Conservation (phyloP, 768 basidiomycete species). For the Kwoniella sp. region DNA sequence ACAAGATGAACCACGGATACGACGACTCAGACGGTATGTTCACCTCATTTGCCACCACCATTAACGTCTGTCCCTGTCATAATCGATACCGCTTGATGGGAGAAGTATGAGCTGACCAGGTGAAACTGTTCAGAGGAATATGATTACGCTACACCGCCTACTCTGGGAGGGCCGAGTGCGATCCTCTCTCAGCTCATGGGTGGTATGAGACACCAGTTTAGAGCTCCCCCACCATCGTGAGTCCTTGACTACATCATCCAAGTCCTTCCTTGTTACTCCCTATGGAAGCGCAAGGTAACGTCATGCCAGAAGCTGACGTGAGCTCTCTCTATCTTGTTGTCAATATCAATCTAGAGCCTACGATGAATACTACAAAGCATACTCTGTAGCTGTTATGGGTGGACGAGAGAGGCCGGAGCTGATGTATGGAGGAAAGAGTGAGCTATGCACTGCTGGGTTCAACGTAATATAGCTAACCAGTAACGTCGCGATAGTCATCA, state of each 20-base stretch:
- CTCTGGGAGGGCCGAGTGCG: slow-evolving; percentile 36
- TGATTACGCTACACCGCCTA: slow-evolving; percentile 25
- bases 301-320: slow-evolving; percentile 3
- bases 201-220: slow-evolving; percentile 25
- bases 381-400: slow-evolving; percentile 91
- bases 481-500: slow-evolving; percentile 68
- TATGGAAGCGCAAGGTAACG: no score
- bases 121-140: slow-evolving; percentile 34
- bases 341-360: slow-evolving; percentile 62
- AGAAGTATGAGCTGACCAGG: no score
- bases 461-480: slow-evolving; percentile 4
- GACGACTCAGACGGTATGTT: slow-evolving; percentile 52
- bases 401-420: slow-evolving; percentile 84
- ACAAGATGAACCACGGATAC: slow-evolving; percentile 52
- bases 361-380: slow-evolving; percentile 90
- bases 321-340: neutral
- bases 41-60: neutral
- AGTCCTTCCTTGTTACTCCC: no score
- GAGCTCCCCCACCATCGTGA: slow-evolving; percentile 26
- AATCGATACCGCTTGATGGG: no score
- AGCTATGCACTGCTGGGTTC: slow-evolving; percentile 34
- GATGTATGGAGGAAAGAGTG: slow-evolving; percentile 96
- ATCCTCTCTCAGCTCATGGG: slow-evolving; percentile 50
- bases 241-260: neutral
- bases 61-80: no score